Conservation (phyloP, 345 rosid species). For the Arabis hirsuta region DNA sequence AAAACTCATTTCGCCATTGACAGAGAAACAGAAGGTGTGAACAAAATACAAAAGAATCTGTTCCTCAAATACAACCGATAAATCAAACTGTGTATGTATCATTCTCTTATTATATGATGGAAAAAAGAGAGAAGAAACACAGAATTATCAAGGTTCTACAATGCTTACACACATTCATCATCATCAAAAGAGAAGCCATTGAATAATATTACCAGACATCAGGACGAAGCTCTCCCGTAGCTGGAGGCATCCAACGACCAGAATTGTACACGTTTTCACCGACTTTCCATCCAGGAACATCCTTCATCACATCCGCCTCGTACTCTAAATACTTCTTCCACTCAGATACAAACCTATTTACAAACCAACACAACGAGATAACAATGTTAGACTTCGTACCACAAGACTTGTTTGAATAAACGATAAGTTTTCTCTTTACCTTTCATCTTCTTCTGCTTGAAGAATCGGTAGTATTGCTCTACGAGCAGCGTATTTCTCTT, state of each 20-base stretch:
- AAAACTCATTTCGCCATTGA: slow-evolving; percentile 4
- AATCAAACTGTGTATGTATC: slow-evolving; percentile 35
- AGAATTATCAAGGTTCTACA: slow-evolving; percentile 16
- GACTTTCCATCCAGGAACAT: slow-evolving; percentile 98
- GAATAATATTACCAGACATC: slow-evolving; percentile 78
- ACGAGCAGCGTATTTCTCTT: slow-evolving; percentile 92
- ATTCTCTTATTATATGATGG: slow-evolving; percentile 29
- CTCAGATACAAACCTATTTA: slow-evolving; percentile 80
- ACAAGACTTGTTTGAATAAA: background rate
- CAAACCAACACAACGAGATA: background rate
- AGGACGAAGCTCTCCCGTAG: slow-evolving; percentile 97
- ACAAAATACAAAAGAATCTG: background rate
- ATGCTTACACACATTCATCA: slow-evolving; percentile 34
- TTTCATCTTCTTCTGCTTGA: slow-evolving; percentile 99
- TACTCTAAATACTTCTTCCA: slow-evolving; percentile 98
- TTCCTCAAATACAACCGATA: slow-evolving; percentile 5
- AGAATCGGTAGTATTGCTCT: slow-evolving; percentile 83
- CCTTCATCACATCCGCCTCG: slow-evolving; percentile 99
- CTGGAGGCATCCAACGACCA: slow-evolving; percentile 99
- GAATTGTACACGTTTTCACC: slow-evolving; percentile 94
- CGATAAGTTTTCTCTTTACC: slow-evolving; percentile 48
- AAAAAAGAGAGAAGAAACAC: slow-evolving; percentile 3
- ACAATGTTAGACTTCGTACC: background rate
- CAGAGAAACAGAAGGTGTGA: background rate
- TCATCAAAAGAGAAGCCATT: slow-evolving; percentile 25